Base-by-base conservation (phyloP, 106 monocot species). In the Triglochin maritima region DNA sequence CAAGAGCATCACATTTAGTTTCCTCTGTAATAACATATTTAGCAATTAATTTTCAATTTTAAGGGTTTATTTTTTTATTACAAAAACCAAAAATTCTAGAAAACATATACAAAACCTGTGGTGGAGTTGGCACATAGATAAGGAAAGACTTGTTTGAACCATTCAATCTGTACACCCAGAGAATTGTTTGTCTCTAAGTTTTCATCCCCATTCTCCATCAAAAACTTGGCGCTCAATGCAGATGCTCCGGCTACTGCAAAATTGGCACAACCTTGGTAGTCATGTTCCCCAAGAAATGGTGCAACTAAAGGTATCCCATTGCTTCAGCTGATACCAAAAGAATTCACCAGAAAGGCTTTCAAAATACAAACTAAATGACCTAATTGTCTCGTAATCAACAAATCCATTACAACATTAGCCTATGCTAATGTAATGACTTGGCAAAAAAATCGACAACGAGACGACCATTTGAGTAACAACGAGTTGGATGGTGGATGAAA, bases 401-500 rank as follows among this genome's bases (percentile, higher is more conserved):
- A n/a, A n/a, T n/a, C n/a, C n/a, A n/a, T n/a, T n/a, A n/a, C n/a
- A n/a, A n/a, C n/a, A n/a, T n/a, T n/a, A n/a, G n/a, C n/a, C n/a
- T n/a, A n/a, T n/a, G n/a, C n/a, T n/a, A n/a, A n/a, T n/a, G n/a
- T n/a, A n/a, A n/a, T n/a, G n/a, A n/a, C 62, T 0, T 50, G 50
- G 16, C 65, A 16, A 50, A 7, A 14, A 65, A 65, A 49, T 65
- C 85, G 14, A 75, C 50, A 7, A 88, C 70, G 0, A 88, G 17
- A 9, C 81, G 69, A n/a, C 88, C 86, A 4, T 85, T 60, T 47
- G 71, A 78, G 57, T 47, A 80, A 13, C 89, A 82, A 13, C 82
- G 80, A 9, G 77, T 85, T n/a, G 88, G 89, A 56, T 17, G 79
- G 46, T 49, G 63, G 73, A 85, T 85, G 75, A 60, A 83, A 8